Conservation (phyloP, 371 early-diverging fungal species). For the Mortierella sp. region DNA sequence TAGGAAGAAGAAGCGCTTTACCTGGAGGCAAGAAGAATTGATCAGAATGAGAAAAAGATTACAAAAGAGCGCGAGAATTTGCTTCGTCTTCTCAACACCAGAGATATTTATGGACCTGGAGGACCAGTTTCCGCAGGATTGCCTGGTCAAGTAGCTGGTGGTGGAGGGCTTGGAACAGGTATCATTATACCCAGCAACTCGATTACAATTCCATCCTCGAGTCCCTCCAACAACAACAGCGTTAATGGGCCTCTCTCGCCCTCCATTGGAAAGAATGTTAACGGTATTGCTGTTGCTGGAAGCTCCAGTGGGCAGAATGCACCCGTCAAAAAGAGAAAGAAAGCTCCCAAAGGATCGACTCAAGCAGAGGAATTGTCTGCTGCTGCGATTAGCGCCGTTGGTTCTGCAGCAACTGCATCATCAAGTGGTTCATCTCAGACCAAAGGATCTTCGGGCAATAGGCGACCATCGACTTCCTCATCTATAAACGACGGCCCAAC, state of each 20-base stretch:
- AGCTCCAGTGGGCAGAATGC: neutral
- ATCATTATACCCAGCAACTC: conserved; percentile 61
- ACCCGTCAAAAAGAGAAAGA: conserved; percentile 43
- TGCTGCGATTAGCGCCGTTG: neutral
- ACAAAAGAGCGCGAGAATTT: conserved; percentile 81
- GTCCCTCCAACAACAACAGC: conserved; percentile 23
- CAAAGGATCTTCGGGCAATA: conserved; percentile 40
- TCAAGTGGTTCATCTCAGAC: conserved; percentile 13
- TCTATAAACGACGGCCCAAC: conserved; percentile 10
- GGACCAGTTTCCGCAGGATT: conserved; percentile 54
- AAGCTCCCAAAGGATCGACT: conserved; percentile 41
- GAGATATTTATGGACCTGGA: conserved; percentile 63
- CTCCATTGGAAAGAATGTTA: conserved; percentile 19
- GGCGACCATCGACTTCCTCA: conserved; percentile 37
- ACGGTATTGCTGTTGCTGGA: conserved; percentile 4
- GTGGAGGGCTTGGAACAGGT: conserved; percentile 55
- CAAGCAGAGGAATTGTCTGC: conserved; percentile 29
- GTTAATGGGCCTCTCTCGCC: conserved; percentile 37
- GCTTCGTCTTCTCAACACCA: conserved; percentile 69
- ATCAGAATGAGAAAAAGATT: conserved; percentile 80
- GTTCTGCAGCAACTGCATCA: conserved; percentile 1
- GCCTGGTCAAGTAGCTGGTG: conserved; percentile 32
- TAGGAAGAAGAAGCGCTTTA: conserved; percentile 85
- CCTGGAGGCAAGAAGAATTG: conserved; percentile 82
- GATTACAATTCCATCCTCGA: conserved; percentile 45